These are phyloP conservation scores for Aspergillus felis DNA, from an alignment of 2,329 filamentous ascomycete species.

Conservation along the genomic window DNA sequence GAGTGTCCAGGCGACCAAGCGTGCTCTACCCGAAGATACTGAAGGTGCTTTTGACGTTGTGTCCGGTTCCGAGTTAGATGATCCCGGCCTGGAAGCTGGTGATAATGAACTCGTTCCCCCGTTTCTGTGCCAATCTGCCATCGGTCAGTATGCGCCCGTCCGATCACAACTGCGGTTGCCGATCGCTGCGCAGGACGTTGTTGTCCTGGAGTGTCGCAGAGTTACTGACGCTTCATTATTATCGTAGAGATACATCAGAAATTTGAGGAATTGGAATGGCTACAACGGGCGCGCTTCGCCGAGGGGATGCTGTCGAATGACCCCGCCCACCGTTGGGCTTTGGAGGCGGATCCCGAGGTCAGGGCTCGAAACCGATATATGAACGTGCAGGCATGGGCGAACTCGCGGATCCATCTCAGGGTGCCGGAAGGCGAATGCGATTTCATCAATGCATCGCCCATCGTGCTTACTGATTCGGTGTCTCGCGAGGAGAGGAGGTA, in stretches of 20 bases:
- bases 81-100: constrained; percentile 23
- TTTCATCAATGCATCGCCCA: constrained; percentile 79
- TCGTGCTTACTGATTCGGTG: constrained; percentile 52
- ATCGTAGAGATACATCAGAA: constrained; percentile 54
- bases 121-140: constrained; percentile 36
- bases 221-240: constrained; percentile 4
- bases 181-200: not conserved
- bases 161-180: not conserved
- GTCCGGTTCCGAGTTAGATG: constrained; percentile 23
- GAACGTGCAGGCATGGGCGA: constrained; percentile 86
- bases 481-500: constrained; percentile 56
- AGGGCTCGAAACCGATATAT: constrained; percentile 73
- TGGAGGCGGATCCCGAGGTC: constrained; percentile 55
- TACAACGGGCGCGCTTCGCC: constrained; percentile 53
- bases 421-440: constrained; percentile 71
- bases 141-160: constrained; percentile 29
- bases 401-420: constrained; percentile 75
- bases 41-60: constrained; percentile 28
- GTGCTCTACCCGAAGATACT: constrained; percentile 33
- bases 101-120: constrained; percentile 33
- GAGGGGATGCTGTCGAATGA: constrained; percentile 44
- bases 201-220: not conserved
- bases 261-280: constrained; percentile 60
- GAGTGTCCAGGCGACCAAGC: constrained; percentile 36
- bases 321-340: constrained; percentile 53